These are phyloP conservation scores for Kazachstania bromeliacearum DNA, from an alignment of 805 yeast species.

Conservation along the genomic window DNA sequence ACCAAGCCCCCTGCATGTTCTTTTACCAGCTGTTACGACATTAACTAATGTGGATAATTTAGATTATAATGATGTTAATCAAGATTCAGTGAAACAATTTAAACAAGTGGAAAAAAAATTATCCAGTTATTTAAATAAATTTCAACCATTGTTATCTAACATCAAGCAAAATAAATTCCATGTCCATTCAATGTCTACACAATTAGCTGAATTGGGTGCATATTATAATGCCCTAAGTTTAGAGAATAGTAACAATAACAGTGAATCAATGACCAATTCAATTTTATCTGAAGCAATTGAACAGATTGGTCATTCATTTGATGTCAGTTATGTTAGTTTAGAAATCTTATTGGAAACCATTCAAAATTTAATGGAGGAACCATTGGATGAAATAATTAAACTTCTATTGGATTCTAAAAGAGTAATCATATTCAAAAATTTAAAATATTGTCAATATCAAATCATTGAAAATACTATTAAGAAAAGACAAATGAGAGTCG, in stretches of 20 bases:
- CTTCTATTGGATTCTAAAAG: constrained; percentile 28
- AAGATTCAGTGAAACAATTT: constrained; percentile 2
- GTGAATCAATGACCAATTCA: background rate
- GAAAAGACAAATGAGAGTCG: constrained; percentile 27
- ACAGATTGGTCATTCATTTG: constrained; percentile 78
- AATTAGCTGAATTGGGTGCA: constrained; percentile 71
- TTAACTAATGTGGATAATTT: constrained; percentile 29
- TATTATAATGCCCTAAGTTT: constrained; percentile 51
- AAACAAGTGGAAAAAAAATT: constrained; percentile 32
- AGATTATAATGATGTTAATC: background rate
- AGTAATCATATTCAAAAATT: constrained; percentile 51
- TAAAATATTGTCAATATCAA: constrained; percentile 44
- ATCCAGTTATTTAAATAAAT: constrained; percentile 23
- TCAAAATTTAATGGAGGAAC: constrained; percentile 32
- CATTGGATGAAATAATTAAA: constrained; percentile 29
- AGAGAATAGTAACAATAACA: constrained; percentile 49
- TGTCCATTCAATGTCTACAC: constrained; percentile 49
- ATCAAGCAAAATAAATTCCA: constrained; percentile 24
- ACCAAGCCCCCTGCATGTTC: constrained; percentile 49
- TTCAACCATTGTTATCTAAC: constrained; percentile 23
- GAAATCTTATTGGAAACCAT: constrained; percentile 36
- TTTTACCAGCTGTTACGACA: constrained; percentile 52
- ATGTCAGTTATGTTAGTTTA: constrained; percentile 50
- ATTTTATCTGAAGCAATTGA: constrained; percentile 49
- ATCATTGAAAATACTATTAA: constrained; percentile 34